Evolutionary conservation across 306 rosid genomes (phyloP).

Genomic region (Datisca glomerata): DNA sequence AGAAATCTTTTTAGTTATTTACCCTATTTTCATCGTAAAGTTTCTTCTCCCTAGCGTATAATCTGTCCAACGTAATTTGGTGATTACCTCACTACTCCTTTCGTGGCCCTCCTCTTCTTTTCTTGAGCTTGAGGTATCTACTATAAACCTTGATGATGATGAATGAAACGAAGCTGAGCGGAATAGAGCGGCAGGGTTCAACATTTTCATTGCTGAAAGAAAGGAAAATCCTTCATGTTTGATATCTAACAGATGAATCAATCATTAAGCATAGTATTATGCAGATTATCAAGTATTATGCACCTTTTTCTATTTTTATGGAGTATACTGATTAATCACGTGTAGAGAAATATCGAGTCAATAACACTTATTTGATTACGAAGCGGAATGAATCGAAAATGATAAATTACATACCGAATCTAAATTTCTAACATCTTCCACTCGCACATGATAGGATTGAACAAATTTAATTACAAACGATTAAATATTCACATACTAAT

Average conservation of each 20-base stretch:
- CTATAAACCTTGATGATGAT: constrained; percentile 47
- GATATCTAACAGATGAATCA: no score
- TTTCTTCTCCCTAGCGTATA: constrained; percentile 94
- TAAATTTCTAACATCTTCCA: no score
- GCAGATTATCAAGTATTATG: no score
- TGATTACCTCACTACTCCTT: constrained; percentile 48
- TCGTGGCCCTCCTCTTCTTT: constrained; percentile 42
- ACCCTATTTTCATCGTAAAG: constrained; percentile 86
- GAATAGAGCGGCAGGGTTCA: constrained; percentile 85
- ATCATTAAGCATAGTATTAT: no score
- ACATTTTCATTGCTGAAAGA: constrained; percentile 63
- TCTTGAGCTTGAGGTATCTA: constrained; percentile 28
- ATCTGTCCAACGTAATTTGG: constrained; percentile 71
- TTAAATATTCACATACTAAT: no score
- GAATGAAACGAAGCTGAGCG: constrained; percentile 71
- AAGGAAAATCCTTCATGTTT: constrained; percentile 4
- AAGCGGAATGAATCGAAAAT: neutral
- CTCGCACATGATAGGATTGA: no score
- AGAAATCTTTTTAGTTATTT: constrained; percentile 15
- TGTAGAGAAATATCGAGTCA: no score
- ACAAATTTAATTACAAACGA: no score
- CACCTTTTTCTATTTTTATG: no score
- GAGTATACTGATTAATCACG: no score
- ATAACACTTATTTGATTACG: no score
- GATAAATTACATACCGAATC: no score